A percentile compares a stretch with the other conserved stretches of the same genome.
Evolutionary conservation across 1,139 yeast genomes (phyloP).

Genomic region (Kurtzmaniella quercitrusa): DNA sequence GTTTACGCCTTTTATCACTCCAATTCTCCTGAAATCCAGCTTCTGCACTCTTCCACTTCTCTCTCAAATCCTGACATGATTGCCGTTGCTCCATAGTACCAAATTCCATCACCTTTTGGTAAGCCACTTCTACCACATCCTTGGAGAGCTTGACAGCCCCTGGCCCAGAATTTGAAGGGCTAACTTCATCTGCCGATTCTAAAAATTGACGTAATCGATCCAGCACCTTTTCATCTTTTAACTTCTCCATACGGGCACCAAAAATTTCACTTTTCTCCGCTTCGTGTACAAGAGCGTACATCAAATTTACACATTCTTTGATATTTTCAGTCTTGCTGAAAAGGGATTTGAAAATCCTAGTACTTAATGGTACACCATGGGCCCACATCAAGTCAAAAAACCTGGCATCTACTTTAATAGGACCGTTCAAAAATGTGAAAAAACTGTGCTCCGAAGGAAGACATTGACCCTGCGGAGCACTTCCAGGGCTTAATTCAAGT

Average conservation of each 20-base stretch:
- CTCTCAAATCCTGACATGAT: neutral
- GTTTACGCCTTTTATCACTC: neutral
- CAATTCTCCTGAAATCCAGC: neutral
- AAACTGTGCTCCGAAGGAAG: constrained; percentile 27
- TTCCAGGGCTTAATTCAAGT: constrained; percentile 20
- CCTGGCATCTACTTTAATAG: neutral
- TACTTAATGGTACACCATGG: neutral
- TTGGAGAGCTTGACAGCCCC: constrained; percentile 3
- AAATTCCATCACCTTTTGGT: neutral
- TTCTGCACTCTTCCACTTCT: neutral
- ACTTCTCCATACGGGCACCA: neutral
- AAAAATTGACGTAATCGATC: neutral
- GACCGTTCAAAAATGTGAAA: constrained; percentile 15
- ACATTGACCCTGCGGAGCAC: constrained; percentile 11
- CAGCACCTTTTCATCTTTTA: neutral
- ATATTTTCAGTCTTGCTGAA: neutral
- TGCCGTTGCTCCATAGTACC: neutral
- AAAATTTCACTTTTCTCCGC: neutral
- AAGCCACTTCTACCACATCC: constrained; percentile 1
- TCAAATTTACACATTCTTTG: neutral
- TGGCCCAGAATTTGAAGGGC: neutral
- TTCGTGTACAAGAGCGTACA: neutral
- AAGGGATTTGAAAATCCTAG: neutral
- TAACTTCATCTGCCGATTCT: neutral
- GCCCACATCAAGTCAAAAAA: neutral